These are phyloP conservation scores for Hypoxylon sp. DNA, from an alignment of 2,329 filamentous ascomycete species.

Conservation along the genomic window DNA sequence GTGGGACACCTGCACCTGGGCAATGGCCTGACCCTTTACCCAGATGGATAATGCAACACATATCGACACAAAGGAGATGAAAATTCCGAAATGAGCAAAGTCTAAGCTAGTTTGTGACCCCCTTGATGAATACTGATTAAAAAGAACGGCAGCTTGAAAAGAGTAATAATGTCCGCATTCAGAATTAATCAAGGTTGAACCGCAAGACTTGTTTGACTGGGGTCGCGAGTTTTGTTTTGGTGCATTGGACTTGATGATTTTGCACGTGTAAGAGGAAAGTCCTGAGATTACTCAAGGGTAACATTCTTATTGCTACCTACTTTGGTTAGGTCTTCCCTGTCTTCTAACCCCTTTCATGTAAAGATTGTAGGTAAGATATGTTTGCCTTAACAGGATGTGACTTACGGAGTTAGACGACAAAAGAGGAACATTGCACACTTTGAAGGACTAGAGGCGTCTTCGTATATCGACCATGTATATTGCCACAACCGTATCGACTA, in stretches of 20 bases:
- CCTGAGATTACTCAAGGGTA: not conserved
- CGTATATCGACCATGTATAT: not conserved
- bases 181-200: constrained; percentile 16
- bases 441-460: not conserved
- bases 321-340: not conserved
- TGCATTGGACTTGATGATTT: constrained; percentile 5
- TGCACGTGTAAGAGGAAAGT: constrained; percentile 9
- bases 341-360: constrained; percentile 13
- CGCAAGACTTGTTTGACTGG: constrained; percentile 9
- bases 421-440: not conserved
- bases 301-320: constrained; percentile 1
- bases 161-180: constrained; percentile 36
- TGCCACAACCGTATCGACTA: not conserved
- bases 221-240: constrained; percentile 21
- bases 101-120: constrained; percentile 14
- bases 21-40: constrained; percentile 43
- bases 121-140: constrained; percentile 39
- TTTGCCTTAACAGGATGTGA: not conserved
- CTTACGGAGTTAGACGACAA: not conserved
- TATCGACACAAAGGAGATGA: constrained; percentile 43
- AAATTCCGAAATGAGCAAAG: constrained; percentile 46
- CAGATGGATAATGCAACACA: constrained; percentile 44
- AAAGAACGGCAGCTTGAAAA: constrained; percentile 21
- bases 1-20: constrained; percentile 32
- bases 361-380: not conserved